Conservation (phyloP, 768 basidiomycete species). For the Xerocomus potaroensis region DNA sequence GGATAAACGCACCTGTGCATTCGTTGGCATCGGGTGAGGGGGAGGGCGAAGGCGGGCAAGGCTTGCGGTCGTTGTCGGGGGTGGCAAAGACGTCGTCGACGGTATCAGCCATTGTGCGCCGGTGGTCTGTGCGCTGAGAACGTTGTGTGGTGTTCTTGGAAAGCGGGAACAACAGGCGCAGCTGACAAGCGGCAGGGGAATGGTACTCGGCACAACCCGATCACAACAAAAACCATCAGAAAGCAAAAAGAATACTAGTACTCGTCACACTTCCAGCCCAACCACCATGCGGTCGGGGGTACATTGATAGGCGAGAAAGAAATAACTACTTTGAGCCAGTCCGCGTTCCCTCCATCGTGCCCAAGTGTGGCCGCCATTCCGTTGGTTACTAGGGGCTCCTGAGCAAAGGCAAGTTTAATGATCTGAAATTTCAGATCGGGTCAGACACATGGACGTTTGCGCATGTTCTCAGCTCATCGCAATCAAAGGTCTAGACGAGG, state of each 20-base stretch:
- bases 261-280: no score
- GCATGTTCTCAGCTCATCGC: no score
- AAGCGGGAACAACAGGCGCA: slow-evolving; percentile 31
- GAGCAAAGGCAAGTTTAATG: not conserved
- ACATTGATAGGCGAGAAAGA: no score
- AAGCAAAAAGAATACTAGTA: no score
- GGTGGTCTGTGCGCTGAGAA: slow-evolving; percentile 31
- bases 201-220: slow-evolving; percentile 31
- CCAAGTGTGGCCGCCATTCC: no score
- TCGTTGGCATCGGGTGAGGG: slow-evolving; percentile 44
- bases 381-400: no score
- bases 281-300: no score
- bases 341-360: no score
- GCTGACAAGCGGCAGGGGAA: slow-evolving; percentile 30
- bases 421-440: no score
- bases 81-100: slow-evolving; percentile 14
- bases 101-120: slow-evolving; percentile 26
- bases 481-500: no score
- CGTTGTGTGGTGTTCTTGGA: slow-evolving; percentile 20
- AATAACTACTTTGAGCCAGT: no score
- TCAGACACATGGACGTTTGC: no score
- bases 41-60: slow-evolving; percentile 29
- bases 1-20: slow-evolving; percentile 39
- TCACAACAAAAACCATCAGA: slow-evolving; percentile 27
- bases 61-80: slow-evolving; percentile 18